Evolutionary conservation across 73 alveolate genomes (phyloP), one percentile per base, ranked within the genome.

Genomic region (Urostyla sp.): DNA sequence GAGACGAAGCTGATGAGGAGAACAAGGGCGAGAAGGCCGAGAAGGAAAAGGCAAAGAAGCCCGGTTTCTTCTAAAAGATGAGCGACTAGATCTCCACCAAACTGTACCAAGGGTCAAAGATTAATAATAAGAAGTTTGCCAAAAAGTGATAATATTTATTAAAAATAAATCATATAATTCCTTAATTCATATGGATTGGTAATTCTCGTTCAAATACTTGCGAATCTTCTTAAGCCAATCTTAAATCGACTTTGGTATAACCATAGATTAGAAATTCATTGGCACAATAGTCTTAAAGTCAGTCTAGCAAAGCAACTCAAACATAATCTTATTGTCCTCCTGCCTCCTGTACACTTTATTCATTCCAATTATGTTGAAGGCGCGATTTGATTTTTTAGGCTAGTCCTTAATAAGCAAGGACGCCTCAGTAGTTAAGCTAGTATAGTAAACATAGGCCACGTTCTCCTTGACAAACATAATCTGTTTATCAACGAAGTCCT

Each of bases 201-300:
- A 69, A 34, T 69, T 69, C 24, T 69, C 83, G 24, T 69, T 69
- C 34, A 69, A 7, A 69, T 69, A 69, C 48, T 69, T 69, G 69
- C 49, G 44, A 1, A 44, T 16, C 23, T 45, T 48, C 44, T 46
- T 69, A 49, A 57, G 24, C 83, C 83, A 69, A 13, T 23, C 69
- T 26, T 10, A 26, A 2, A 69, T 8, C 1, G 72, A 67, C 20
- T 45, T 48, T 3, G 83, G 83, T 27, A 69, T 24, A 34, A 49
- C 40, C 83, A 69, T 48, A 2, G 36, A 15, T 5, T 46, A 34
- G 0, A 69, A 1, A 10, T 49, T 54, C 28, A 69, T 52, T 5
- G 83, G 44, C 7, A 69, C 49, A n/a, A 46, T 69, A 8, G 49
- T 34, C 35, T 69, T 69, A 16, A 69, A 69, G 55, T 69, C 83